These are phyloP conservation scores for Coniochaeta sp. DNA, from an alignment of 2,329 filamentous ascomycete species.

Conservation along the genomic window DNA sequence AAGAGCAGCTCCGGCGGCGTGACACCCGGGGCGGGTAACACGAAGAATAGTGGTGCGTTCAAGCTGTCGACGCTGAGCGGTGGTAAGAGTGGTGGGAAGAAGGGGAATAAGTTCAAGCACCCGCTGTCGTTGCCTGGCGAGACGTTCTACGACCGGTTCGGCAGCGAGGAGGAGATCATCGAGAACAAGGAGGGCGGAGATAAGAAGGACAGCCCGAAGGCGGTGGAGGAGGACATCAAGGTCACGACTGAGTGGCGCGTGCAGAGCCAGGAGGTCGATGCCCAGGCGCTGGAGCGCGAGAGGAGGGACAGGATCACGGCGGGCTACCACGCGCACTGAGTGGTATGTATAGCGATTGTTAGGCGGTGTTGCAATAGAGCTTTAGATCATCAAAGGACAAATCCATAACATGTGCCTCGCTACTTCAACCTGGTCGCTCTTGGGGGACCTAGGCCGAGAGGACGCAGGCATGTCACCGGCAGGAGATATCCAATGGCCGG, in stretches of 20 bases:
- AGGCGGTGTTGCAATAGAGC: too few relatives aligned
- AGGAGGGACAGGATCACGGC: neutral
- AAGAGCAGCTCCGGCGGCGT: neutral
- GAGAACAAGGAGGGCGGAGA: neutral
- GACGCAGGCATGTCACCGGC: too few relatives aligned
- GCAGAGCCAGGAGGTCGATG: slow-evolving; percentile 1
- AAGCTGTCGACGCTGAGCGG: neutral
- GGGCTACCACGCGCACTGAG: neutral
- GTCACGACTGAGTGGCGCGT: slow-evolving; percentile 1
- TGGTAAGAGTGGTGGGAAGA: neutral
- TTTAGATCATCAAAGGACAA: too few relatives aligned
- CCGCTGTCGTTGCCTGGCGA: neutral
- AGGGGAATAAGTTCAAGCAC: neutral
- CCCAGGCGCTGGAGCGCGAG: neutral
- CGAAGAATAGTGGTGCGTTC: neutral
- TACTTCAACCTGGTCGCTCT: too few relatives aligned
- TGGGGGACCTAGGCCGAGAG: too few relatives aligned
- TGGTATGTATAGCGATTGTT: too few relatives aligned
- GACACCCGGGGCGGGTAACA: neutral
- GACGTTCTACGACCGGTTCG: neutral
- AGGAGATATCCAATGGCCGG: too few relatives aligned
- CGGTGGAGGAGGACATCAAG: neutral
- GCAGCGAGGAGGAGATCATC: neutral
- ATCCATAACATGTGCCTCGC: too few relatives aligned
- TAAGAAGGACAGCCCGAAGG: neutral